A percentile compares a stretch with the other conserved stretches of the same genome.
Evolutionary conservation across 495 filamentous ascomycete genomes (phyloP).

Genomic region (Bombardia bombarda): DNA sequence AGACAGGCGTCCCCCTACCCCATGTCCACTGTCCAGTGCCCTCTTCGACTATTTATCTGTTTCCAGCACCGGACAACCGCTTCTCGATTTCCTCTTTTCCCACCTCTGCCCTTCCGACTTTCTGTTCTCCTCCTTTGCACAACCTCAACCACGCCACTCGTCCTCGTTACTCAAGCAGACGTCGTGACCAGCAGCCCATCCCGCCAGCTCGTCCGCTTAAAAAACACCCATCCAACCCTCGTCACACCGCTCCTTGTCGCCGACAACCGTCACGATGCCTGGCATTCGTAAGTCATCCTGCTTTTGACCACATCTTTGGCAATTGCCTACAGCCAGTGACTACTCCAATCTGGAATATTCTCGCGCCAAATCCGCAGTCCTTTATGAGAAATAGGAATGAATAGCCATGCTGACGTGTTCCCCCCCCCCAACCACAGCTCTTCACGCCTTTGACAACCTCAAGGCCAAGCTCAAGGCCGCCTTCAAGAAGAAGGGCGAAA

Average conservation of each 20-base stretch:
- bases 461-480: conserved; percentile 27
- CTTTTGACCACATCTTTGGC: background rate
- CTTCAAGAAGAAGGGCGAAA: conserved; percentile 23
- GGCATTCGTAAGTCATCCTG: conserved; percentile 10
- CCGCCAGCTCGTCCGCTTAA: background rate
- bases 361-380: no score
- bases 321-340: background rate
- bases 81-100: background rate
- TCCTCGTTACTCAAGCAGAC: background rate
- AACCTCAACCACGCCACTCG: background rate
- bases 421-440: conserved; percentile 6
- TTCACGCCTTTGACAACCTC: conserved; percentile 25
- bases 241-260: no score
- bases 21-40: background rate
- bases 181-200: background rate
- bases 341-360: background rate
- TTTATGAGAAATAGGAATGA: background rate
- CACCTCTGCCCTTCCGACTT: background rate
- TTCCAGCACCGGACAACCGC: background rate
- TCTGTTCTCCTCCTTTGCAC: background rate
- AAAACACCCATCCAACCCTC: no score
- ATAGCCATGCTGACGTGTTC: background rate
- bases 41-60: background rate
- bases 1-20: no score
- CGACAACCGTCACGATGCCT: conserved; percentile 11